Evolutionary conservation across 345 rosid species (phyloP).

Genomic region (Syzygium jambos): DNA sequence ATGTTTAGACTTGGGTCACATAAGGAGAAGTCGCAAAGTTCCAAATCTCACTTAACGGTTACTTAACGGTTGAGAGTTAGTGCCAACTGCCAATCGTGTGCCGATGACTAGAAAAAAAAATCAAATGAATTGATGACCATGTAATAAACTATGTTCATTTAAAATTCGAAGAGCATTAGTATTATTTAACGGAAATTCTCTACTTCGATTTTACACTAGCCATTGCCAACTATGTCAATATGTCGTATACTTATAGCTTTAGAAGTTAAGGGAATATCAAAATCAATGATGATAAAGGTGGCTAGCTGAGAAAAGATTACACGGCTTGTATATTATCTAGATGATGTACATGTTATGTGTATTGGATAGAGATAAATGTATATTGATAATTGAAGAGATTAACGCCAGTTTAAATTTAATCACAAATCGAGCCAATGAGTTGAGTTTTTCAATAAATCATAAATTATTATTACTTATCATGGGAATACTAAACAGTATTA

Average conservation of each 20-base stretch:
- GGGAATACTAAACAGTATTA: neutral
- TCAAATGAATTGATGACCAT: neutral
- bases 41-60: neutral
- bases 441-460: neutral
- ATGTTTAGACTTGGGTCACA: neutral
- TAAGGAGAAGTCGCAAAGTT: neutral
- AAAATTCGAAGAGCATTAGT: neutral
- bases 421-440: neutral
- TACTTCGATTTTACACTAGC: neutral
- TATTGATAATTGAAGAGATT: neutral
- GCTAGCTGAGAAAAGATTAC: neutral
- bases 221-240: neutral
- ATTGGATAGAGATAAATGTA: neutral
- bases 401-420: neutral
- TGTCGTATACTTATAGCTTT: neutral
- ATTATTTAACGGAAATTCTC: neutral
- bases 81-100: neutral
- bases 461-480: too few relatives aligned
- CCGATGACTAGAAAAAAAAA: neutral
- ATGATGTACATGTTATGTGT: too few relatives aligned
- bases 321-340: neutral
- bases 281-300: neutral
- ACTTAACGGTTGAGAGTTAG: too few relatives aligned
- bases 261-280: neutral
- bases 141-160: neutral